Percentiles rank a stretch among this genome's conserved stretches.
Conservation (phyloP, 176 grass and related monocot genomes). For the Metroxylon sagu region DNA sequence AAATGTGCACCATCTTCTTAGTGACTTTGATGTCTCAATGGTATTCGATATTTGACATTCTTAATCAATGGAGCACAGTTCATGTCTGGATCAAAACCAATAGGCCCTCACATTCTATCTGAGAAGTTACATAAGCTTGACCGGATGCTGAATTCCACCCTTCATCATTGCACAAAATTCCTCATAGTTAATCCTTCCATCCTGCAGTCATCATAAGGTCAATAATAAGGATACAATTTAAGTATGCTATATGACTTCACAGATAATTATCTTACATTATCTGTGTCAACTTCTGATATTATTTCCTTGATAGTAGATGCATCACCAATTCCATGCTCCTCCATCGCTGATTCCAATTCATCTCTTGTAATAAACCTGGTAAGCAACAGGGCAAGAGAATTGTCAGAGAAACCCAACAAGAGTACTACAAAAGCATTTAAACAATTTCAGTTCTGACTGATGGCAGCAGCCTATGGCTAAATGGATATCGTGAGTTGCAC, state of each 20-base stretch:
- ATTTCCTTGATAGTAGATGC: constrained; percentile 21
- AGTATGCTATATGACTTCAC: not conserved
- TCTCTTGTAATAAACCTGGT: constrained; percentile 25
- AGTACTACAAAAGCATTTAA: too few species aligned
- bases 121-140: constrained; percentile 50
- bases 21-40: too few species aligned
- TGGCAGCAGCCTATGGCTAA: not conserved
- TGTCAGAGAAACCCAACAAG: too few species aligned
- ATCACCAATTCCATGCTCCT: constrained; percentile 23
- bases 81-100: too few species aligned
- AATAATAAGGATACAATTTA: not conserved
- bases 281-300: constrained; percentile 23
- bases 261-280: constrained; percentile 14
- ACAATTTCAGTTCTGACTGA: too few species aligned
- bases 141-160: constrained; percentile 70
- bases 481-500: not conserved
- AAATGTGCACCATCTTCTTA: too few species aligned
- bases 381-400: not conserved
- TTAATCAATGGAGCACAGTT: too few species aligned
- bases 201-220: constrained; percentile 11
- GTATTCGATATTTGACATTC: too few species aligned
- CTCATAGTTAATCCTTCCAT: constrained; percentile 96
- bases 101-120: too few species aligned
- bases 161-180: constrained; percentile 99
- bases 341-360: constrained; percentile 12